Conservation (phyloP, 371 early-diverging fungal genomes). For the Vairimorpha apis region DNA sequence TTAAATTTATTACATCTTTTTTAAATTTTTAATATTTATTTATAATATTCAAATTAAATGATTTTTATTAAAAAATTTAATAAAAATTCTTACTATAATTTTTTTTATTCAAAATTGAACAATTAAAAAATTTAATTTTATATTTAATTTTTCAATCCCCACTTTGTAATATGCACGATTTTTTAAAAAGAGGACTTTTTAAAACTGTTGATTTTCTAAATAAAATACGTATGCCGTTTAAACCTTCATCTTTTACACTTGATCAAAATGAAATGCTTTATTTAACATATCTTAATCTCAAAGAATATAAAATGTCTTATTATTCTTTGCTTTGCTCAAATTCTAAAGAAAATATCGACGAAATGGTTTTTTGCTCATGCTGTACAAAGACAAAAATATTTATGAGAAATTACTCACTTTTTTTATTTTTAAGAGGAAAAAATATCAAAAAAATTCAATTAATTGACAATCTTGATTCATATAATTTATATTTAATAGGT, state of each 20-base stretch:
- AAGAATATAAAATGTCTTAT: constrained; percentile 50
- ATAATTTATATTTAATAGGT: constrained; percentile 45
- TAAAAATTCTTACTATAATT: not conserved
- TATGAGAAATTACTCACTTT: constrained; percentile 50
- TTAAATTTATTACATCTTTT: too few relatives aligned
- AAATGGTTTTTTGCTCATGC: constrained; percentile 50
- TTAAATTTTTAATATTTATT: not conserved
- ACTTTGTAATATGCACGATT: constrained; percentile 20
- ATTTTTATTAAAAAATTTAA: too few relatives aligned
- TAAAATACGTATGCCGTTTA: constrained; percentile 39
- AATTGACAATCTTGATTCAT: constrained; percentile 23
- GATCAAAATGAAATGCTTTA: constrained; percentile 5
- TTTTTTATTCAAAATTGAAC: not conserved
- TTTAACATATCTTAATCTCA: constrained; percentile 41
- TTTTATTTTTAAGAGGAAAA: not conserved
- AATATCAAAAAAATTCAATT: not conserved
- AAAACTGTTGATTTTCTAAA: constrained; percentile 54
- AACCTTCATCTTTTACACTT: not conserved
- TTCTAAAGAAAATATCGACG: not conserved
- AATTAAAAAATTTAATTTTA: constrained; percentile 21
- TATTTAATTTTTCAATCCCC: constrained; percentile 27
- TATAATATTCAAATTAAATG: not conserved
- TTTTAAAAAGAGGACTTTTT: constrained; percentile 43
- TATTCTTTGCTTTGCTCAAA: constrained; percentile 26
- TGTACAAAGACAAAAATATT: constrained; percentile 36